phyloP scores from a whole-genome alignment of 768 basidiomycete species.

The Lactifluus volemus region DNA sequence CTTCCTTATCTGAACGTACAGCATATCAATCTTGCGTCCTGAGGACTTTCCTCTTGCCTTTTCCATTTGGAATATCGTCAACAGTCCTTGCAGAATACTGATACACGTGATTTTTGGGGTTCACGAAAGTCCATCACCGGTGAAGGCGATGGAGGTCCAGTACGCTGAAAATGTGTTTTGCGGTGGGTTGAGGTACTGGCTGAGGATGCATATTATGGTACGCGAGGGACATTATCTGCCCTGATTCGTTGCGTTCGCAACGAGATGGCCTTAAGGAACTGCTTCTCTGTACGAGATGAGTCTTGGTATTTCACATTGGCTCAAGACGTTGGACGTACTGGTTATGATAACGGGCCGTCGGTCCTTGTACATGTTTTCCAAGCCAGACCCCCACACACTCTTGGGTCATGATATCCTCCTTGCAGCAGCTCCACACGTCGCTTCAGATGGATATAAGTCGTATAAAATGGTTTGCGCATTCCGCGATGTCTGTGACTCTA shows the following conservation, averaged over 20 bases:
- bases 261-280: constrained; percentile 65
- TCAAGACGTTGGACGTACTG: constrained; percentile 40
- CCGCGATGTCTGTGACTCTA: constrained; percentile 25
- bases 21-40: constrained; percentile 3
- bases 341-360: constrained; percentile 61
- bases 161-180: constrained; percentile 23
- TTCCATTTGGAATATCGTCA: constrained; percentile 13
- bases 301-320: neutral
- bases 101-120: constrained; percentile 44
- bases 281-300: constrained; percentile 44
- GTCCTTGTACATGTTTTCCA: constrained; percentile 95
- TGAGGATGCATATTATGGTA: constrained; percentile 42
- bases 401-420: constrained; percentile 73
- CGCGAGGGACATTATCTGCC: constrained; percentile 58
- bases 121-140: constrained; percentile 32
- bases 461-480: no score
- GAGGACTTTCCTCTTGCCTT: constrained; percentile 20
- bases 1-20: neutral
- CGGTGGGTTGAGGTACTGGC: constrained; percentile 22
- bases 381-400: constrained; percentile 93
- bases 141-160: constrained; percentile 42
- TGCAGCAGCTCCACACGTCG: constrained; percentile 71
- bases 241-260: constrained; percentile 64
- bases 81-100: constrained; percentile 7
- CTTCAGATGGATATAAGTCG: constrained; percentile 95